Evolutionary conservation across 1,284 basidiomycete genomes (phyloP), one percentile per base, ranked within the genome.

Genomic region (Neolentinus lepideus): DNA sequence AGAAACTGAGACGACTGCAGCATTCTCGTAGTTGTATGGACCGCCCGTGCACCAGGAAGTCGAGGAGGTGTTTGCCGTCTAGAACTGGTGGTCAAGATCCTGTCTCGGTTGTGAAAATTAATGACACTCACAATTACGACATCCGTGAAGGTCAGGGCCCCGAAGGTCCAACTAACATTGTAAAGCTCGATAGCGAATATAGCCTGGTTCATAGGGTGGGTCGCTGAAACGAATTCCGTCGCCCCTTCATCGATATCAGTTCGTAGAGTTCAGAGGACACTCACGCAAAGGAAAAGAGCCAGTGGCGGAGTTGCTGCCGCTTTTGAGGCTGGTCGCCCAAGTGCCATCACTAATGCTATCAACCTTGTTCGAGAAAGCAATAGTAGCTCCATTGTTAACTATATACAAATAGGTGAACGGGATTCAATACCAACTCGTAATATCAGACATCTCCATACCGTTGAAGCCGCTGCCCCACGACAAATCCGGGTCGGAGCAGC

Each of bases 401-500:
- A 11, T 11, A 38, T 38, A 38, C 11, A 11, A n/a, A 38, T 38
- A 11, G n/a, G 35, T 38, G 35, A 11, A 11, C n/a, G n/a, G n/a
- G n/a, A 21, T 46, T 24, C n/a, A 21, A 4, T 19, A 16, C 43
- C n/a, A 46, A 6, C 4, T 46, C 6, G 9, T 19, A 4, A 46
- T 9, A 19, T 46, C 16, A 19, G 16, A n/a, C 11, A 9, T 10
- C 29, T 31, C 12, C 29, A 6, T 26, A 51, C 48, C 48, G 25
- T 25, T 51, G 48, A 51, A 51, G 16, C 48, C 48, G 22, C 48
- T 51, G 6, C 48, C 48, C 48, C 48, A 51, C 6, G 48, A n/a
- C 48, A 51, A 27, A 25, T 22, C 24, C 48, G 48, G 48, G 48
- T 51, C 24, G 9, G 48, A 51, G 48, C 48, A 51, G 48, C 48